Evolutionary conservation across 2,329 filamentous ascomycete genomes (phyloP), one percentile per base, ranked within the genome.

Genomic region (Malbranchea zuffiana): DNA sequence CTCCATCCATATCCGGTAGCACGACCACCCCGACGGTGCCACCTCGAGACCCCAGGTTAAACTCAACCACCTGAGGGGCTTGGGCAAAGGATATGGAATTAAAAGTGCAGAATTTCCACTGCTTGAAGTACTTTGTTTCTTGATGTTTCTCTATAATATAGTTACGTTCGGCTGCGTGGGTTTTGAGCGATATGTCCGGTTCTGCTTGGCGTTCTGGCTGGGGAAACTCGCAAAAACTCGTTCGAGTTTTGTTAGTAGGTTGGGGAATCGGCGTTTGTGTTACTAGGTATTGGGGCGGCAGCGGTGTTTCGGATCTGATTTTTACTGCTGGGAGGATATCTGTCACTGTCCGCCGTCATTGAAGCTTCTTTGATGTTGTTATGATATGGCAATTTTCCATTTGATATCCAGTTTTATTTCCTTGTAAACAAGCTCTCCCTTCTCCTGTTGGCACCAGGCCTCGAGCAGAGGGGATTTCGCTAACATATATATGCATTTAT

Each of bases 11-110:
- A 13, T 21, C 21, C 18, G 2, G n/a, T 21, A 34, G 30, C 6
- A 37, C 13, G 11, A 28, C 17, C 8, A 12, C 12, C 13, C 3
- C 28, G 8, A 10, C 26, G 28, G 20, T 32, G 5, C 15, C 28
- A 32, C 16, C 33, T 24, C 39, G 34, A 36, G 39, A 41, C 37
- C 33, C 39, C 21, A 19, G 39, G 23, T 23, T 37, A 13, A 30
- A 41, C n/a, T 13, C 32, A 25, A n/a, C 20, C 13, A n/a, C 23
- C 23, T 25, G 23, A 25, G n/a, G n/a, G n/a, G n/a, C n/a, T n/a
- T n/a, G n/a, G n/a, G n/a, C n/a, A n/a, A n/a, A n/a, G n/a, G n/a
- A n/a, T n/a, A n/a, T n/a, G n/a, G n/a, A n/a, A n/a, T n/a, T n/a
- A n/a, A n/a, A n/a, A n/a, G n/a, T n/a, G n/a, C n/a, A n/a, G n/a